phyloP scores from a whole-genome alignment of 140 eudicot species.

The Stevia rebaudiana region DNA sequence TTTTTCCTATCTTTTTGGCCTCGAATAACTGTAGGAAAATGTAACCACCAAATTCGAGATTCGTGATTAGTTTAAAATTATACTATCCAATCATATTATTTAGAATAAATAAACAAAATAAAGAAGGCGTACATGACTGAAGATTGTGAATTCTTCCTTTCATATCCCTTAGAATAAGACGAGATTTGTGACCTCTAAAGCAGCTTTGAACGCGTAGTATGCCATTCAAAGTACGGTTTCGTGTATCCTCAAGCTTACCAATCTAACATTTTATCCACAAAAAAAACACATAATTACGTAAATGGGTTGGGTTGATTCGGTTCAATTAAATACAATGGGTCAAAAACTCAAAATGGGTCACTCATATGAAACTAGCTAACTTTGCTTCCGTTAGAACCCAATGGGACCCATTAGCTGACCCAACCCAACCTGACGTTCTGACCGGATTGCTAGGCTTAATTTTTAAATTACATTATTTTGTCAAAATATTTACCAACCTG shows the following conservation, averaged over 20 bases:
- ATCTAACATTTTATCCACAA: too few species aligned
- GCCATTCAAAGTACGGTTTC: constrained; percentile 83
- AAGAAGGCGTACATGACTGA: constrained; percentile 62
- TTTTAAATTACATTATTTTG: background rate
- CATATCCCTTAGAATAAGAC: constrained; percentile 41
- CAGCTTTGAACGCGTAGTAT: constrained; percentile 78
- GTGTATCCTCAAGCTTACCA: constrained; percentile 80
- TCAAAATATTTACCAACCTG: constrained; percentile 41
- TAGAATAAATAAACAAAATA: background rate
- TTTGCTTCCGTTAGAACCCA: background rate
- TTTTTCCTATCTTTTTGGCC: constrained; percentile 77
- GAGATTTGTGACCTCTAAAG: constrained; percentile 91
- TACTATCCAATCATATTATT: background rate
- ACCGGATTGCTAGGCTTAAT: background rate
- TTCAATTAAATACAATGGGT: too few species aligned
- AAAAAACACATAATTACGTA: too few species aligned
- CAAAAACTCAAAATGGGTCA: background rate
- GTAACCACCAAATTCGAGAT: too few species aligned
- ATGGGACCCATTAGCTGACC: background rate
- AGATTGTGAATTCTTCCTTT: constrained; percentile 54
- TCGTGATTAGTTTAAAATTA: constrained; percentile 1
- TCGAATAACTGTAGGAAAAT: constrained; percentile 47
- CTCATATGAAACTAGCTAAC: background rate
- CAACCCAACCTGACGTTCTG: background rate
- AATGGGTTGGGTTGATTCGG: too few species aligned